These are phyloP conservation scores for Euclidium syriacum DNA, from an alignment of 345 rosid genomes.

Conservation along the genomic window DNA sequence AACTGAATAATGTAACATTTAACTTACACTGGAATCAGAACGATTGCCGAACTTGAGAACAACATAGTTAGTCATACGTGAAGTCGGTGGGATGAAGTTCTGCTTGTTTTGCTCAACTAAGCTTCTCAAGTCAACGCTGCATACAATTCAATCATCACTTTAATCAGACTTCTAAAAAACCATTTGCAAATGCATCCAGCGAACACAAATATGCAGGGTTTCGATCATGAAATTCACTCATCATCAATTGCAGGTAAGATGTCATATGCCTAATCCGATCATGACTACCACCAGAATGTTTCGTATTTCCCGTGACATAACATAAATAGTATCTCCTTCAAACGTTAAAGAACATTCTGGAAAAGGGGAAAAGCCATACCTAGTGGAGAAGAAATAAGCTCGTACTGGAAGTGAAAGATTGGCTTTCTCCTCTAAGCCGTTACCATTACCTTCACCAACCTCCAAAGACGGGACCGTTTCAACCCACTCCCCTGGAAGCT, in stretches of 20 bases:
- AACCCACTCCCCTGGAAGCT: slow-evolving; percentile 31
- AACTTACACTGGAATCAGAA: slow-evolving; percentile 49
- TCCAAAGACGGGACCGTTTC: slow-evolving; percentile 41
- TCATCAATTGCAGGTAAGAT: not conserved
- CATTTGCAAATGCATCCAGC: not conserved
- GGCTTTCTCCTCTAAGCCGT: slow-evolving; percentile 36
- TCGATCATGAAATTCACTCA: not conserved
- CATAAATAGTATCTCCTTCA: not conserved
- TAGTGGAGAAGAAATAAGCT: slow-evolving; percentile 85
- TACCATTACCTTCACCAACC: slow-evolving; percentile 27
- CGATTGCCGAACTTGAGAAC: slow-evolving; percentile 77
- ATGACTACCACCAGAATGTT: not conserved
- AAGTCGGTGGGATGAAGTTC: slow-evolving; percentile 79
- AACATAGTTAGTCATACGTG: slow-evolving; percentile 85
- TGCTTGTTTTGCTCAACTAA: slow-evolving; percentile 76
- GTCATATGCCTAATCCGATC: not conserved
- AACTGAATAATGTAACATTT: not conserved
- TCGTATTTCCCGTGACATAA: not conserved
- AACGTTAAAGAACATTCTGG: not conserved
- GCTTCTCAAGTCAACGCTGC: slow-evolving; percentile 88
- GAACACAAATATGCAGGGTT: not conserved
- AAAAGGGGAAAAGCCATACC: slow-evolving; percentile 33
- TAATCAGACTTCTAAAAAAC: not conserved
- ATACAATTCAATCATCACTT: slow-evolving; percentile 10
- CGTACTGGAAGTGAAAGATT: slow-evolving; percentile 70